Conservation (phyloP, 495 filamentous ascomycete species). For the Penicillium goetzii region DNA sequence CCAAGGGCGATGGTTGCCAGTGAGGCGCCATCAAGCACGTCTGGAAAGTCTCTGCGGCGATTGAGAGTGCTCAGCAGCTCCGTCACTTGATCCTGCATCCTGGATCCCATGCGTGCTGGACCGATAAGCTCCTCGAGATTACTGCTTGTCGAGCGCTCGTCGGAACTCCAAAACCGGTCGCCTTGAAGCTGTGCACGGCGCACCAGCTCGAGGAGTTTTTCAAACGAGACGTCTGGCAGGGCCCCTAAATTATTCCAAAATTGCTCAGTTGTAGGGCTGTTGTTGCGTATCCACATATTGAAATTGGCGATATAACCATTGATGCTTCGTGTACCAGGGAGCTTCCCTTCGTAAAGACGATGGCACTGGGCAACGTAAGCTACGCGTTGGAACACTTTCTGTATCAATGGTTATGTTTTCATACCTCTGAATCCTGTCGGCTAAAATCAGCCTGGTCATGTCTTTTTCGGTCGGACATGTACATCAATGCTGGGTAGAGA, state of each 20-base stretch:
- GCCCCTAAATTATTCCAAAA: not conserved
- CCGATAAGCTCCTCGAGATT: not conserved
- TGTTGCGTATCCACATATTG: not conserved
- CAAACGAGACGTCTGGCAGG: not conserved
- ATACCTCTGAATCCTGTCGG: conserved; percentile 6
- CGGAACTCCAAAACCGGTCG: not conserved
- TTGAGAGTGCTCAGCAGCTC: conserved; percentile 2
- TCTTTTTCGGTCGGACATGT: not conserved
- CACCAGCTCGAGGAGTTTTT: not conserved
- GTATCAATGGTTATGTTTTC: not conserved
- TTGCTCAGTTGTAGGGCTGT: not conserved
- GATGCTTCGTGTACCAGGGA: not conserved
- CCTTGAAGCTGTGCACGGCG: conserved; percentile 1
- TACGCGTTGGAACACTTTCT: too few relatives aligned
- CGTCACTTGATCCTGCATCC: not conserved
- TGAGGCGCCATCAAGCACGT: conserved; percentile 4
- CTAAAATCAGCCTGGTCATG: conserved; percentile 1
- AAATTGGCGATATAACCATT: conserved; percentile 2
- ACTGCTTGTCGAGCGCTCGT: not conserved
- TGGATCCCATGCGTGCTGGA: not conserved
- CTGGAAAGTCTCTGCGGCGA: conserved; percentile 8
- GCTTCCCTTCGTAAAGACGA: not conserved
- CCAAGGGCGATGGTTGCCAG: not conserved
- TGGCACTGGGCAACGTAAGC: not conserved
- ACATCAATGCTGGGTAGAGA: not conserved